These are phyloP conservation scores for Trypanosoma avium DNA, from an alignment of 208 protist genomes.

Conservation along the genomic window DNA sequence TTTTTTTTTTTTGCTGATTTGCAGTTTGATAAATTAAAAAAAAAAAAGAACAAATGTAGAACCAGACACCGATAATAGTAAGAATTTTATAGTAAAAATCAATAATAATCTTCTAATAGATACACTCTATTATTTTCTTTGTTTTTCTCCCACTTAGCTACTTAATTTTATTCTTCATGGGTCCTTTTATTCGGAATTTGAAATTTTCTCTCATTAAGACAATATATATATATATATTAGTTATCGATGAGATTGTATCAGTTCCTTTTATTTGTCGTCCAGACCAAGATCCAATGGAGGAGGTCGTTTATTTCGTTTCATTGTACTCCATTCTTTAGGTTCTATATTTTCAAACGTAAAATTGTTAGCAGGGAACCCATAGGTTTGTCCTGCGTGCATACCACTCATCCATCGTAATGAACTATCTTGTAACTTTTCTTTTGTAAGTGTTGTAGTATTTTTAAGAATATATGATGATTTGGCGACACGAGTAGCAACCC, in stretches of 20 bases:
- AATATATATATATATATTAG: too few relatives aligned
- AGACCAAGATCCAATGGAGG: conserved; percentile 70
- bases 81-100: too few relatives aligned
- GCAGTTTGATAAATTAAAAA: conserved; percentile 58
- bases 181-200: too few relatives aligned
- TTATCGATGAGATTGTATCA: too few relatives aligned
- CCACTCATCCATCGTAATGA: conserved; percentile 76
- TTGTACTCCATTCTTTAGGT: conserved; percentile 40
- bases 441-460: conserved; percentile 58
- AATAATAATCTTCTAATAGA: too few relatives aligned
- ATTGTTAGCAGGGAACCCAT: conserved; percentile 87
- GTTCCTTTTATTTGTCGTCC: conserved; percentile 27
- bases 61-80: too few relatives aligned
- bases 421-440: conserved; percentile 68
- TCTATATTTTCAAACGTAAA: conserved; percentile 79
- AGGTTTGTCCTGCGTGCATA: conserved; percentile 75
- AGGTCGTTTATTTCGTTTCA: conserved; percentile 40
- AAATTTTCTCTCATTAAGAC: too few relatives aligned
- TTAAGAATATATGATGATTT: conserved; percentile 70
- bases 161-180: too few relatives aligned
- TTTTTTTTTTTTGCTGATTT: conserved; percentile 26
- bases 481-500: conserved; percentile 55
- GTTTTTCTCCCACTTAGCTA: too few relatives aligned
- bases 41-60: too few relatives aligned
- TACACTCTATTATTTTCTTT: too few relatives aligned